Conservation (phyloP, 108 stramenopile genomes). For the Aurantiochytrium sp. region DNA sequence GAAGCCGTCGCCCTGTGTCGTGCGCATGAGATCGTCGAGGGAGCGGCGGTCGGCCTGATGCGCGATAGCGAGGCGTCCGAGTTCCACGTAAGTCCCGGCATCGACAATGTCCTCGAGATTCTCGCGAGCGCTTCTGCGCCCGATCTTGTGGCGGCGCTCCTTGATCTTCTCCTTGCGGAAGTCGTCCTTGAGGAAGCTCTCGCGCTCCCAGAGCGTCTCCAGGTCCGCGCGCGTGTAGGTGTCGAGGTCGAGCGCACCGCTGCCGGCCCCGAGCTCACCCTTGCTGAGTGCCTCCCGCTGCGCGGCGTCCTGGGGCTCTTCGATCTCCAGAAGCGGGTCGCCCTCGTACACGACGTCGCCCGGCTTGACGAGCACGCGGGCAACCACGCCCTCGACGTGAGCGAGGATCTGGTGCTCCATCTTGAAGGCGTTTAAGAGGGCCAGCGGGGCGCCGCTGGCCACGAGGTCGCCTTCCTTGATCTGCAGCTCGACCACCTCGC, state of each 20-base stretch:
- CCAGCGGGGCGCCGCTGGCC: constrained; percentile 75
- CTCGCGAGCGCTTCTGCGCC: background rate
- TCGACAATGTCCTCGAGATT: constrained; percentile 10
- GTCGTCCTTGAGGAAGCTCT: background rate
- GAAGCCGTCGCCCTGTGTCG: background rate
- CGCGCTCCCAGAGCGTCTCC: background rate
- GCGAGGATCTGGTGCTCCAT: constrained; percentile 82
- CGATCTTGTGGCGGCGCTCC: background rate
- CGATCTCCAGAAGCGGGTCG: constrained; percentile 51
- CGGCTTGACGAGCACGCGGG: constrained; percentile 38
- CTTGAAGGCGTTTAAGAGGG: constrained; percentile 88
- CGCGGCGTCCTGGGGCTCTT: background rate
- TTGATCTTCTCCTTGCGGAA: background rate
- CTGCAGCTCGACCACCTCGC: constrained; percentile 83
- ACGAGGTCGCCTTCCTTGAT: constrained; percentile 79
- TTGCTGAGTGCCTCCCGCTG: background rate
- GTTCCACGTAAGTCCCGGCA: background rate
- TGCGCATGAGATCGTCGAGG: background rate
- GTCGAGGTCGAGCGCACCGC: background rate
- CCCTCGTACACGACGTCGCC: constrained; percentile 66
- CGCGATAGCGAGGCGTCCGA: background rate
- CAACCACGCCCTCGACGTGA: constrained; percentile 56
- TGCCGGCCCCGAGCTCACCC: background rate
- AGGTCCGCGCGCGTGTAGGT: constrained; percentile 21
- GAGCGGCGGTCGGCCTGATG: background rate